phyloP scores from a whole-genome alignment of 495 filamentous ascomycete genomes.

The Achaetomiella virescens region DNA sequence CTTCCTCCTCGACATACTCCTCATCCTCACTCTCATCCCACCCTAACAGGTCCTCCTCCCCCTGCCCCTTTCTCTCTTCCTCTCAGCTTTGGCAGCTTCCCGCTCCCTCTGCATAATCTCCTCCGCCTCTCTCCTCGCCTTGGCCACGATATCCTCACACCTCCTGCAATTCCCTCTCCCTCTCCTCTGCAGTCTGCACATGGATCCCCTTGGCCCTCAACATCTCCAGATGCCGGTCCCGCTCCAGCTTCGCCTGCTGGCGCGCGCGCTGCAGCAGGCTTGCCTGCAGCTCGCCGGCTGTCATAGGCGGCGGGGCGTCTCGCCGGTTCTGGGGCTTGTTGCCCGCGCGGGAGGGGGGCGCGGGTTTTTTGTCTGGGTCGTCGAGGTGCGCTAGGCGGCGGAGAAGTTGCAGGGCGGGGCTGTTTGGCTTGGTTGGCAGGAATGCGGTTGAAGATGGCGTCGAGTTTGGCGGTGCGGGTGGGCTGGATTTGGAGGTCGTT shows the following conservation, averaged over 20 bases:
- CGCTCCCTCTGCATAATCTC: constrained; percentile 72
- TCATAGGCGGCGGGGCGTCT: constrained; percentile 52
- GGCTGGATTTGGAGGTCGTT: constrained; percentile 36
- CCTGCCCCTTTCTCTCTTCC: constrained; percentile 44
- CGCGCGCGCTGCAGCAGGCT: constrained; percentile 62
- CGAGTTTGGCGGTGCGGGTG: constrained; percentile 36
- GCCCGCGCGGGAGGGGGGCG: constrained; percentile 8
- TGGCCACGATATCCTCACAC: constrained; percentile 83
- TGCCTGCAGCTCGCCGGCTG: constrained; percentile 60
- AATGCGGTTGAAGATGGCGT: constrained; percentile 63
- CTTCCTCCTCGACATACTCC: constrained; percentile 34
- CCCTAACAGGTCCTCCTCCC: constrained; percentile 44
- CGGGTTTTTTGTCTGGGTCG: constrained; percentile 40
- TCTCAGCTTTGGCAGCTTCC: constrained; percentile 58
- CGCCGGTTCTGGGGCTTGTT: constrained; percentile 24
- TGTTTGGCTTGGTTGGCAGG: constrained; percentile 53
- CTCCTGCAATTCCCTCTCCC: constrained; percentile 66
- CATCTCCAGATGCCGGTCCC: constrained; percentile 70
- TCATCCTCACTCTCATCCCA: constrained; percentile 57
- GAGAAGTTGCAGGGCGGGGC: constrained; percentile 58
- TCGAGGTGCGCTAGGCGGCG: constrained; percentile 70
- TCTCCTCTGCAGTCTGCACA: constrained; percentile 81
- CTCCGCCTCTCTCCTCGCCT: constrained; percentile 72
- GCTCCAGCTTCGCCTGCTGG: constrained; percentile 70
- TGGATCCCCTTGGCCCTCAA: constrained; percentile 71